A percentile compares a stretch with the other conserved stretches of the same genome.
These are phyloP conservation scores for Pythium oligandrum DNA, from an alignment of 352 stramenopile species.

Conservation along the genomic window DNA sequence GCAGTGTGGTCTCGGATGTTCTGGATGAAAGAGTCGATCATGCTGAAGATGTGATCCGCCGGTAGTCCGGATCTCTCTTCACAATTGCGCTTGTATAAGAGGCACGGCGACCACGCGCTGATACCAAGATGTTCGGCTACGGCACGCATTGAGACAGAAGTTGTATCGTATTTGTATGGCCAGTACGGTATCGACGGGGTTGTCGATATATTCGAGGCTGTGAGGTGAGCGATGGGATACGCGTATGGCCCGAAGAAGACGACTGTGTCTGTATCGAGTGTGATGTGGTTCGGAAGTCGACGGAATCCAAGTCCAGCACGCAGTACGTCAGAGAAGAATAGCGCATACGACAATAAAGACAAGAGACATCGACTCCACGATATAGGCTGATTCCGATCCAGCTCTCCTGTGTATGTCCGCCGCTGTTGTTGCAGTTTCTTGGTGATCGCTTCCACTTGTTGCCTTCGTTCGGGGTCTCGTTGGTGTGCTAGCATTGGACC, in stretches of 20 bases:
- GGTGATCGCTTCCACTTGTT: too few species aligned
- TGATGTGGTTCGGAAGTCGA: not conserved
- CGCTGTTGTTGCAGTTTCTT: too few species aligned
- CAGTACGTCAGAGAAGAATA: constrained; percentile 7
- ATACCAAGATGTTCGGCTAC: not conserved
- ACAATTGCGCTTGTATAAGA: not conserved
- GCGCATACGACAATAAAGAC: constrained; percentile 6
- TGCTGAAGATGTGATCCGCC: not conserved
- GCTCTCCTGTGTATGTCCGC: too few species aligned
- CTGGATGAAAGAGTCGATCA: constrained; percentile 4
- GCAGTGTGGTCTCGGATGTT: not conserved
- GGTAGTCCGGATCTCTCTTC: not conserved
- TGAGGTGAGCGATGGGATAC: not conserved
- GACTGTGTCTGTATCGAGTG: not conserved
- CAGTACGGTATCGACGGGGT: not conserved
- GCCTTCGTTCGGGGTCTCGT: too few species aligned
- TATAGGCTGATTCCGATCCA: constrained; percentile 1
- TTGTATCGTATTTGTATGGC: constrained; percentile 6
- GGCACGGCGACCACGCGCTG: not conserved
- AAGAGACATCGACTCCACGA: constrained; percentile 2
- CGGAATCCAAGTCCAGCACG: constrained; percentile 1
- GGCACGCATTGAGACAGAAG: not conserved
- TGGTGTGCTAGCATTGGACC: too few species aligned
- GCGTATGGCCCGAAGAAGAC: not conserved
- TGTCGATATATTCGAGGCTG: not conserved